Conservation (phyloP, 148 eudicot genomes). For the Polygonum maritimum region DNA sequence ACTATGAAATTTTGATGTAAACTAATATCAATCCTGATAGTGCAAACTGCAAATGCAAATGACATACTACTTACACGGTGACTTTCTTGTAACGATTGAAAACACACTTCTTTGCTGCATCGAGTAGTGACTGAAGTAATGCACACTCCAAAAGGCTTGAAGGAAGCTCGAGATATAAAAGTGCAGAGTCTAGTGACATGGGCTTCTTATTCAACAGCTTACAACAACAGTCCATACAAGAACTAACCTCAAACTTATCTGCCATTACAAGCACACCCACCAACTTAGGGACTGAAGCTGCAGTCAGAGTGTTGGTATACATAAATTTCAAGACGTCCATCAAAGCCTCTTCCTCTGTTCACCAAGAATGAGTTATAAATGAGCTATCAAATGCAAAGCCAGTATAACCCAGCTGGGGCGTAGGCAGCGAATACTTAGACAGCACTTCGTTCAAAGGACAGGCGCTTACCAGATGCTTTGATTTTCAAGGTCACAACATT, state of each 20-base stretch:
- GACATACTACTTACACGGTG: slow-evolving; percentile 37
- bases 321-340: slow-evolving; percentile 71
- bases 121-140: slow-evolving; percentile 64
- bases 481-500: slow-evolving; percentile 61
- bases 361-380: neutral
- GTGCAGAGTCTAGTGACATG: slow-evolving; percentile 62
- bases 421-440: too few species aligned
- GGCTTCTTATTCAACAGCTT: slow-evolving; percentile 41
- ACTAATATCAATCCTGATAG: too few species aligned
- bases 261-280: slow-evolving; percentile 73
- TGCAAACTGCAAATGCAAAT: neutral
- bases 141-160: slow-evolving; percentile 64
- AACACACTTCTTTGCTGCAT: slow-evolving; percentile 60
- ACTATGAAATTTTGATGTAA: too few species aligned
- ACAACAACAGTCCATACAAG: slow-evolving; percentile 65
- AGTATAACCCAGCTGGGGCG: neutral
- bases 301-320: slow-evolving; percentile 56
- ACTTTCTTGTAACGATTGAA: slow-evolving; percentile 54
- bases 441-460: too few species aligned
- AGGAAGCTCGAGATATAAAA: slow-evolving; percentile 63
- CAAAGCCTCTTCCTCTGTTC: slow-evolving; percentile 67
- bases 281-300: slow-evolving; percentile 32
- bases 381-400: too few species aligned
- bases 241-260: slow-evolving; percentile 72
- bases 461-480: neutral